Base-by-base conservation (phyloP, 768 basidiomycete species). In the Lentinula detonsa region DNA sequence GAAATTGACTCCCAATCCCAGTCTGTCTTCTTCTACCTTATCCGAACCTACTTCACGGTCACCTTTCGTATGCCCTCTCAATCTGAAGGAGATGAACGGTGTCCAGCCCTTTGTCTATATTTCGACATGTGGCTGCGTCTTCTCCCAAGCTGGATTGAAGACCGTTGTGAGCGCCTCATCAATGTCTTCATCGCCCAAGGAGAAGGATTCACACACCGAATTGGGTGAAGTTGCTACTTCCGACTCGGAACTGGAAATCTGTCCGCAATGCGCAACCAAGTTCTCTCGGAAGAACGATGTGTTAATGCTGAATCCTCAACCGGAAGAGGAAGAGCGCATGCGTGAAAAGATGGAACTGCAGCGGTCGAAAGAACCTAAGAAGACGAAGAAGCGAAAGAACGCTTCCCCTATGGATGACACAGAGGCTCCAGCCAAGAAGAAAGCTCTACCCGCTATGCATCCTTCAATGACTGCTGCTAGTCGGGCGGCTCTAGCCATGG, bases 31-130 rank as follows among this genome's bases (percentile, higher is more conserved):
- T 4, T 70, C 80, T 11, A 68, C 77, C 11, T 69, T 77, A 6
- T 69, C 78, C 16, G 78, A 78, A 11, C 58, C 72, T 31, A 70
- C 69, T n/a, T 85, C 81, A 57, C 78, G 71, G 2, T 79, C 90
- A 2, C 83, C 81, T 57, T 98, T 95, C 67, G 85, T 95, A 60
- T 99, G 97, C 75, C 93, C 97, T 0, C 80, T 98, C 56, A 93
- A 89, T 1, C 76, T 92, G 64, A 93, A 93, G 72, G 96, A 97
- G 75, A 98, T 98, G 94, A 94, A 93, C 66, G 97, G 97, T 13
- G 70, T 73, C 3, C 83, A 90, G 57, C 93, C 94, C 0, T 98
- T 98, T 71, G 86, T 95, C 57, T 96, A 95, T 69, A 73, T 98
- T 65, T 78, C 81, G 13, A 75, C 87, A 0, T 98, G 96, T 67